phyloP scores from a whole-genome alignment of 2,329 filamentous ascomycete genomes.

The Cordyceps tenuipes region DNA sequence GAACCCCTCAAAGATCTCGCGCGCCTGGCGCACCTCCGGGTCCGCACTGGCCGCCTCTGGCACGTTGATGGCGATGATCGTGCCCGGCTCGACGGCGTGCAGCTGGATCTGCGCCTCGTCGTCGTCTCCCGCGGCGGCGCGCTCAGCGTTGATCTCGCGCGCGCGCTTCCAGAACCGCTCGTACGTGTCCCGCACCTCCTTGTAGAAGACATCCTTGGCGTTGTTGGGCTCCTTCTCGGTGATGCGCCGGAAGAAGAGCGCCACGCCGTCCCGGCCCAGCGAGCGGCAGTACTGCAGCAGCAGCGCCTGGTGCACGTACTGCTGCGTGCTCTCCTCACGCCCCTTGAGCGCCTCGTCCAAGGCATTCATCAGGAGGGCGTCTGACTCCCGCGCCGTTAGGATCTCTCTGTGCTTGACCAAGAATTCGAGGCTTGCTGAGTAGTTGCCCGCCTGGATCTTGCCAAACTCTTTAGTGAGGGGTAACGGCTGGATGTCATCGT shows the following conservation, averaged over 20 bases:
- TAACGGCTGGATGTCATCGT: conserved; percentile 57
- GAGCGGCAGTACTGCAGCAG: conserved; percentile 91
- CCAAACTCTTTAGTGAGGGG: conserved; percentile 74
- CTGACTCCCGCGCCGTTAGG: conserved; percentile 76
- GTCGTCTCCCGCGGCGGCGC: conserved; percentile 47
- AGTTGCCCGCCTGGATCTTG: conserved; percentile 67
- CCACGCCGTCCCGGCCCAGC: conserved; percentile 78
- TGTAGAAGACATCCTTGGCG: conserved; percentile 81
- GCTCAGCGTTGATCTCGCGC: conserved; percentile 56
- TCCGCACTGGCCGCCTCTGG: conserved; percentile 63
- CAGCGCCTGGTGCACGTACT: conserved; percentile 88
- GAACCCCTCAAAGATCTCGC: conserved; percentile 78
- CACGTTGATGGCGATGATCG: conserved; percentile 80
- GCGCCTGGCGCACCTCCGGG: conserved; percentile 51
- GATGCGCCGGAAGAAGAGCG: conserved; percentile 93
- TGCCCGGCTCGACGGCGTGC: conserved; percentile 89
- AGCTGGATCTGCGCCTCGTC: conserved; percentile 95
- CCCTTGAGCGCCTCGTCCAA: conserved; percentile 75
- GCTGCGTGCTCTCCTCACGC: conserved; percentile 62
- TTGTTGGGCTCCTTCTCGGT: conserved; percentile 81
- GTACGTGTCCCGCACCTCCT: conserved; percentile 88
- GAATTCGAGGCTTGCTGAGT: conserved; percentile 64
- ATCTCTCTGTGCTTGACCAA: conserved; percentile 72
- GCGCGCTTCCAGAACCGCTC: conserved; percentile 69
- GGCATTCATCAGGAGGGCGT: conserved; percentile 82